A percentile compares a stretch with the other conserved stretches of the same genome.
Evolutionary conservation across 2,329 filamentous ascomycete genomes (phyloP).

Genomic region (Fusarium bulbicola): DNA sequence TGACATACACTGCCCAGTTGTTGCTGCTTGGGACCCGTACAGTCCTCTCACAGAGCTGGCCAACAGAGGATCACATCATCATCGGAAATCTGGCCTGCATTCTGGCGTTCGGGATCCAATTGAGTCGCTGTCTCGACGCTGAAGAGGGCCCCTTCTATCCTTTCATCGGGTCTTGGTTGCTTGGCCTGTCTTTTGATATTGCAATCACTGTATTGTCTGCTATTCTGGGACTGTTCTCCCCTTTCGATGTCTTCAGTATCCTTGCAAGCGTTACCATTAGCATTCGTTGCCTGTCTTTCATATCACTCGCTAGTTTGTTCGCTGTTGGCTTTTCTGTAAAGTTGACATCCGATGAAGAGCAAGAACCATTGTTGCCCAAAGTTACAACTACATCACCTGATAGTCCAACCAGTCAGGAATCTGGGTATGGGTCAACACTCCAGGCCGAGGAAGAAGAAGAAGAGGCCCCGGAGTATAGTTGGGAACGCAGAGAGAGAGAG

Average conservation of each 20-base stretch:
- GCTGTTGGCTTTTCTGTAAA: slow-evolving; percentile 24
- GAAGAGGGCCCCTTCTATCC: slow-evolving; percentile 67
- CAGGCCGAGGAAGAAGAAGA: slow-evolving; percentile 51
- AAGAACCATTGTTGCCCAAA: slow-evolving; percentile 63
- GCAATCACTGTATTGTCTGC: slow-evolving; percentile 49
- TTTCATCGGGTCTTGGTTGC: slow-evolving; percentile 68
- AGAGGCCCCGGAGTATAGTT: slow-evolving; percentile 61
- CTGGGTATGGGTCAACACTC: slow-evolving; percentile 55
- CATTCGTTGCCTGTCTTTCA: slow-evolving; percentile 33
- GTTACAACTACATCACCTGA: slow-evolving; percentile 28
- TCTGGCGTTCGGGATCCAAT: slow-evolving; percentile 70
- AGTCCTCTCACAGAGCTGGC: slow-evolving; percentile 49
- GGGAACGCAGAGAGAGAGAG: slow-evolving; percentile 62
- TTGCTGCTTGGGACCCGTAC: slow-evolving; percentile 51
- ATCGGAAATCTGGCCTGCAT: slow-evolving; percentile 70
- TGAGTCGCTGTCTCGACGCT: slow-evolving; percentile 62
- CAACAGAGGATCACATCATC: slow-evolving; percentile 57
- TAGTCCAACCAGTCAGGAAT: slow-evolving; percentile 38
- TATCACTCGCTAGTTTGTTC: slow-evolving; percentile 27
- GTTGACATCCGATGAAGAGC: slow-evolving; percentile 61
- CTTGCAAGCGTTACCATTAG: slow-evolving; percentile 37
- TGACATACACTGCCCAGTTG: slow-evolving; percentile 60
- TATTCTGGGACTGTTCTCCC: background rate
- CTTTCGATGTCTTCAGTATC: slow-evolving; percentile 27
- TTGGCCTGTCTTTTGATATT: slow-evolving; percentile 67